phyloP scores from a whole-genome alignment of 2,329 filamentous ascomycete genomes.

The Xylaria sp. region DNA sequence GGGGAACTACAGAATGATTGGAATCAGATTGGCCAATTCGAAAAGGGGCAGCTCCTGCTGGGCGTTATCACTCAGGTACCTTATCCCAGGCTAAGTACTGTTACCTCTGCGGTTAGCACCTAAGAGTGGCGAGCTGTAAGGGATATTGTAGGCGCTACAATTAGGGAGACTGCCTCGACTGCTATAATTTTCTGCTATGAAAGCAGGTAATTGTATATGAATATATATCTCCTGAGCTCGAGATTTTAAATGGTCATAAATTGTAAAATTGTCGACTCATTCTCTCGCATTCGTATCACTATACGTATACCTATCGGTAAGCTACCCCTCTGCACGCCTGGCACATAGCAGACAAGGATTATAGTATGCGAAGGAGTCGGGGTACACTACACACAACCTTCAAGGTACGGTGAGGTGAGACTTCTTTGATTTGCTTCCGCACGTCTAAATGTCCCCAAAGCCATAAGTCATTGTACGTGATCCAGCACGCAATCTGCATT shows the following conservation, averaged over 20 bases:
- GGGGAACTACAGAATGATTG: conserved; percentile 7
- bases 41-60: conserved; percentile 30
- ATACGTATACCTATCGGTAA: background rate
- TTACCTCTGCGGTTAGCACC: background rate
- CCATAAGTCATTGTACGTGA: background rate
- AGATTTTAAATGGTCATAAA: too few species aligned
- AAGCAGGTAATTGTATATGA: too few species aligned
- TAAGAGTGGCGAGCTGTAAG: too few species aligned
- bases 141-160: too few species aligned
- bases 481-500: conserved; percentile 4
- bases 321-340: conserved; percentile 24
- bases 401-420: background rate
- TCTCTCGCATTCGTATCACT: conserved; percentile 6
- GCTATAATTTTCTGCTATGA: too few species aligned
- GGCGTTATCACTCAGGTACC: too few species aligned
- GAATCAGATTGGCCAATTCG: conserved; percentile 33
- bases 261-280: background rate
- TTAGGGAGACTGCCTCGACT: too few species aligned
- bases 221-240: too few species aligned
- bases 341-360: conserved; percentile 1
- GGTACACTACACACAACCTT: background rate
- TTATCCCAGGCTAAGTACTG: background rate
- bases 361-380: background rate
- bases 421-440: background rate
- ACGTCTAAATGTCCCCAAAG: background rate